phyloP scores from a whole-genome alignment of 129 eudicot genomes.

The Smallanthus sonchifolius region DNA sequence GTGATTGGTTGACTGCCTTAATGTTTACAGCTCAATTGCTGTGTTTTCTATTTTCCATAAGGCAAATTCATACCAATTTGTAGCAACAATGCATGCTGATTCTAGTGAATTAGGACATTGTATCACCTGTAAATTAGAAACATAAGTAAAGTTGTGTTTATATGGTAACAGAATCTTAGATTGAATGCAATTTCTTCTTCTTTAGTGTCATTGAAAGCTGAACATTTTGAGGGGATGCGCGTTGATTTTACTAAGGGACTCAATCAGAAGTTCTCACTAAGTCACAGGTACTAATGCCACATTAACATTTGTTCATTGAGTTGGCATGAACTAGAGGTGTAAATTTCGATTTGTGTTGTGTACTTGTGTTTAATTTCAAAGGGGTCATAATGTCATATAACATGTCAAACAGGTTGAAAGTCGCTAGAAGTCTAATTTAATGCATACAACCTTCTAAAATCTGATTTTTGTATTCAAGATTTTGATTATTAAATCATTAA shows the following conservation, averaged over 20 bases:
- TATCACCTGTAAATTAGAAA: not conserved
- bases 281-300: not conserved
- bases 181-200: conserved; percentile 5
- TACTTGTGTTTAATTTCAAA: not conserved
- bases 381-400: not conserved
- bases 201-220: too few species aligned
- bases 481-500: not conserved
- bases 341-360: not conserved
- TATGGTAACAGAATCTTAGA: not conserved
- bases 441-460: not conserved
- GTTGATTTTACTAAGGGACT: too few species aligned
- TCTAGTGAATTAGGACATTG: not conserved
- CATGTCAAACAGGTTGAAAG: not conserved
- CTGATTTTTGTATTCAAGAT: not conserved
- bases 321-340: not conserved
- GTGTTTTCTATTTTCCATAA: not conserved
- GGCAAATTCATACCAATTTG: not conserved
- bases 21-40: not conserved
- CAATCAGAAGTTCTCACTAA: too few species aligned
- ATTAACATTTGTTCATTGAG: not conserved
- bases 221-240: too few species aligned
- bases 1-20: not conserved
- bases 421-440: too few species aligned
- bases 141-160: not conserved
- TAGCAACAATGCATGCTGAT: conserved; percentile 4